A percentile compares a stretch with the other conserved stretches of the same genome.
phyloP scores from a whole-genome alignment of 495 filamentous ascomycete species.

The Barbatosphaeria neglecta region DNA sequence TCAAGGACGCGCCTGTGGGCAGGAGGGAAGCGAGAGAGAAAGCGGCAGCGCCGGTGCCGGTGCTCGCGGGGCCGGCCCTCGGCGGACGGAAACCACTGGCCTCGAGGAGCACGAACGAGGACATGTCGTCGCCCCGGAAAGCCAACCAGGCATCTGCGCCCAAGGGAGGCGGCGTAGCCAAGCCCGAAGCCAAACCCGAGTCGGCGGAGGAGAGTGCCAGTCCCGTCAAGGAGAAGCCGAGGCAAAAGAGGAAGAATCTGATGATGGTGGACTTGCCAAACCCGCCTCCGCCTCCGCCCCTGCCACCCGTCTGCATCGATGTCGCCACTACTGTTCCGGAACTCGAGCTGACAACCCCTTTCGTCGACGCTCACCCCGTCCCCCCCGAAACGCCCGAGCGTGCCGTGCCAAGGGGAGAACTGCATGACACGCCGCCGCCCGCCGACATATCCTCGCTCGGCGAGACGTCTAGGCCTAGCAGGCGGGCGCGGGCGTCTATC shows the following conservation, averaged over 20 bases:
- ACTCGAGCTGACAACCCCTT: slow-evolving; percentile 19
- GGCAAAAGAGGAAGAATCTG: slow-evolving; percentile 7
- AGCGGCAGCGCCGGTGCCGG: no score
- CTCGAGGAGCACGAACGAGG: slow-evolving; percentile 35
- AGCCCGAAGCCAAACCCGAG: not conserved
- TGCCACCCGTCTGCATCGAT: not conserved
- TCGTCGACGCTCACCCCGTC: slow-evolving; percentile 14
- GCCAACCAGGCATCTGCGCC: slow-evolving; percentile 7
- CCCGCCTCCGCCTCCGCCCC: slow-evolving; percentile 6
- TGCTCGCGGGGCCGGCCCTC: slow-evolving; percentile 1
- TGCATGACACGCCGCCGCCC: slow-evolving; percentile 45
- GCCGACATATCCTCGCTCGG: slow-evolving; percentile 38
- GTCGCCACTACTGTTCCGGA: slow-evolving; percentile 12
- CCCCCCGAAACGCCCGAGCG: slow-evolving; percentile 24
- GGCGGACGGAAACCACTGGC: slow-evolving; percentile 26
- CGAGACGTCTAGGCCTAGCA: slow-evolving; percentile 43
- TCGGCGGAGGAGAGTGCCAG: not conserved
- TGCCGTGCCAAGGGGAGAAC: slow-evolving; percentile 11
- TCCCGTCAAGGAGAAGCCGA: slow-evolving; percentile 2
- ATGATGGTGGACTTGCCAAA: slow-evolving; percentile 11
- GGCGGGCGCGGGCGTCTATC: slow-evolving; percentile 53
- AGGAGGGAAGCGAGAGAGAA: slow-evolving; percentile 13
- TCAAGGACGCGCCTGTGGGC: slow-evolving; percentile 21
- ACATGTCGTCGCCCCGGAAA: slow-evolving; percentile 31
- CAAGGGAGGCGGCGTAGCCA: slow-evolving; percentile 14